A percentile compares a stretch with the other conserved stretches of the same genome.
Conservation (phyloP, 371 early-diverging fungal genomes). For the Mucor saturninus region DNA sequence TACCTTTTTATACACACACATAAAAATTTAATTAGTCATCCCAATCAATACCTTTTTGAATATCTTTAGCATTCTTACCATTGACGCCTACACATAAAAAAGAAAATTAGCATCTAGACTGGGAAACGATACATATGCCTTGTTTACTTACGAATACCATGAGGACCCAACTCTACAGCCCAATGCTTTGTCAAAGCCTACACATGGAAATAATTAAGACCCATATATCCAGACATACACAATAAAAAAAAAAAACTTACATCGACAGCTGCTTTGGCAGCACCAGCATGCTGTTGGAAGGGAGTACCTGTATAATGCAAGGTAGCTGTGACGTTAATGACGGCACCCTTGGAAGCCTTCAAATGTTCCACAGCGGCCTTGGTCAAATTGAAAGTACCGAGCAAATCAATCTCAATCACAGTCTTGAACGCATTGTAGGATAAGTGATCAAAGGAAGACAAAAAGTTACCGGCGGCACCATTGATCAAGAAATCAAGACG, state of each 20-base stretch:
- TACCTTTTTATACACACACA: conserved; percentile 18
- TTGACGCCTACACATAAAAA: conserved; percentile 25
- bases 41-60: neutral
- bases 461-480: conserved; percentile 83
- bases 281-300: conserved; percentile 59
- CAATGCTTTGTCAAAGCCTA: conserved; percentile 59
- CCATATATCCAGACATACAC: neutral
- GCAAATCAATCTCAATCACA: conserved; percentile 59
- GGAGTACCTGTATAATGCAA: conserved; percentile 66
- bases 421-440: conserved; percentile 80
- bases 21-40: neutral
- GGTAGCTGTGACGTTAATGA: conserved; percentile 73
- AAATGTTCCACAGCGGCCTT: conserved; percentile 76
- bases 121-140: neutral
- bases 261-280: conserved; percentile 54
- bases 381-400: conserved; percentile 75
- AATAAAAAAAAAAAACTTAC: conserved; percentile 21
- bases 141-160: conserved; percentile 47
- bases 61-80: conserved; percentile 16
- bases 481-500: conserved; percentile 69
- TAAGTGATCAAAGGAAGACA: conserved; percentile 68
- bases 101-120: neutral
- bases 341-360: conserved; percentile 69
- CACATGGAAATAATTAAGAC: neutral
- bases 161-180: conserved; percentile 58